Evolutionary conservation across 306 rosid species (phyloP).

Genomic region (Vigna hirtella): DNA sequence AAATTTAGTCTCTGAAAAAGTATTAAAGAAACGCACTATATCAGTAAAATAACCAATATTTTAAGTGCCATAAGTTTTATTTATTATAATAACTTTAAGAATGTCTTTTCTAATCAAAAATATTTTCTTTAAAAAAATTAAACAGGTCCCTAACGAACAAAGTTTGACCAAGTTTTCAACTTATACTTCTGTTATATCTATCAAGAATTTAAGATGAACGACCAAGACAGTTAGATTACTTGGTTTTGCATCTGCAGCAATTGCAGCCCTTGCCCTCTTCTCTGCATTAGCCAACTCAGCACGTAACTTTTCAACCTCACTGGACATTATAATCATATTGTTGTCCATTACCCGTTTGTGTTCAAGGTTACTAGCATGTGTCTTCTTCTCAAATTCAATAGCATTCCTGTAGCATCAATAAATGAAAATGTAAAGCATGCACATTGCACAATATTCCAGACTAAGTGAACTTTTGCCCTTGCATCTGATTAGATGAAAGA

Average conservation of each 20-base stretch:
- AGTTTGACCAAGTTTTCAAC: conserved; percentile 19
- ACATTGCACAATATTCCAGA: background rate
- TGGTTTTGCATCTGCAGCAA: conserved; percentile 66
- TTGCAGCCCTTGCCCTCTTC: conserved; percentile 74
- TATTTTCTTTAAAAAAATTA: background rate
- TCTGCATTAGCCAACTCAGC: conserved; percentile 87
- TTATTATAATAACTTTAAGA: background rate
- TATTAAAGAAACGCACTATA: background rate
- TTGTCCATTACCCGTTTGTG: conserved; percentile 69
- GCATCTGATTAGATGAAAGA: conserved; percentile 10
- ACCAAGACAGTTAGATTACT: conserved; percentile 48
- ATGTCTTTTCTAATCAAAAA: background rate
- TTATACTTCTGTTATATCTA: background rate
- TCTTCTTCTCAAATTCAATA: conserved; percentile 79
- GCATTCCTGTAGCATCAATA: conserved; percentile 70
- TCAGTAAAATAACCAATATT: background rate
- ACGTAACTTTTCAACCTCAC: conserved; percentile 74
- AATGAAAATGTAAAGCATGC: conserved; percentile 26
- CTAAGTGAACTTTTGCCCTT: background rate
- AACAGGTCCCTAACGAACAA: background rate
- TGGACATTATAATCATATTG: conserved; percentile 64
- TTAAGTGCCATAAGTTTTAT: background rate
- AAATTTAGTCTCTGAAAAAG: background rate
- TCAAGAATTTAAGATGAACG: conserved; percentile 22
- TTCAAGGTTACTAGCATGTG: conserved; percentile 65